These are phyloP conservation scores for Diplodia corticola DNA, from an alignment of 2,329 filamentous ascomycete species.

Conservation along the genomic window DNA sequence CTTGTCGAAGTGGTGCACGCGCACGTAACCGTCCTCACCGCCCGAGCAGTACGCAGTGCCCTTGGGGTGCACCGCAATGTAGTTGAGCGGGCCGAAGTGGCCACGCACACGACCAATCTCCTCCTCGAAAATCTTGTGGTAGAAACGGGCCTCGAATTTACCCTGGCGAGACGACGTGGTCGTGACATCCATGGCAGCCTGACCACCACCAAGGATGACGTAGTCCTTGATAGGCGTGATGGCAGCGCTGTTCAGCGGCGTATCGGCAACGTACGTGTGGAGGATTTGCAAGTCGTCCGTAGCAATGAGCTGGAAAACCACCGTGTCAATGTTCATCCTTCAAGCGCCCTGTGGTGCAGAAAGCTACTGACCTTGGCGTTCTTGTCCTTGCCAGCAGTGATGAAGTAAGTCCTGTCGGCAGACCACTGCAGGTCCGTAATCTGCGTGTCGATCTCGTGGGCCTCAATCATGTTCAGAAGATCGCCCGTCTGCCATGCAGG, in stretches of 20 bases:
- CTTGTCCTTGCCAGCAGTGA: constrained; percentile 98
- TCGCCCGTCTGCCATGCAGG: constrained; percentile 65
- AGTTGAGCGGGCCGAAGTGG: constrained; percentile 96
- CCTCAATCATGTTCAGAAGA: constrained; percentile 74
- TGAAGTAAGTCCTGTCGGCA: constrained; percentile 92
- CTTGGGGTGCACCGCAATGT: constrained; percentile 87
- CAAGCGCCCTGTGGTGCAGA: constrained; percentile 11
- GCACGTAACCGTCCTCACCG: constrained; percentile 97
- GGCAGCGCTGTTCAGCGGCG: constrained; percentile 90
- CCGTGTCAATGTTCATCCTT: not conserved
- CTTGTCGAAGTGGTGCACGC: constrained; percentile 98
- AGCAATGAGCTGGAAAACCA: constrained; percentile 65
- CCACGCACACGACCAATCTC: constrained; percentile 96
- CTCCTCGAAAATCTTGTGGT: constrained; percentile 99
- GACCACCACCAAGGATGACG: constrained; percentile 95
- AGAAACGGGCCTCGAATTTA: constrained; percentile 99
- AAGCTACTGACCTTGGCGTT: constrained; percentile 70
- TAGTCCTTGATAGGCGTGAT: constrained; percentile 97
- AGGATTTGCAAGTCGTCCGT: constrained; percentile 84
- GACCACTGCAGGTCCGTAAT: constrained; percentile 97
- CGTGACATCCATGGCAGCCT: constrained; percentile 98
- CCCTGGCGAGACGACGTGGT: constrained; percentile 91
- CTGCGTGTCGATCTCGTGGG: constrained; percentile 79
- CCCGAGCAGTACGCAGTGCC: constrained; percentile 93
- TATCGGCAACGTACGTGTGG: constrained; percentile 91